Evolutionary conservation across 2,329 filamentous ascomycete genomes (phyloP).

Genomic region (Trichoderma sp.): DNA sequence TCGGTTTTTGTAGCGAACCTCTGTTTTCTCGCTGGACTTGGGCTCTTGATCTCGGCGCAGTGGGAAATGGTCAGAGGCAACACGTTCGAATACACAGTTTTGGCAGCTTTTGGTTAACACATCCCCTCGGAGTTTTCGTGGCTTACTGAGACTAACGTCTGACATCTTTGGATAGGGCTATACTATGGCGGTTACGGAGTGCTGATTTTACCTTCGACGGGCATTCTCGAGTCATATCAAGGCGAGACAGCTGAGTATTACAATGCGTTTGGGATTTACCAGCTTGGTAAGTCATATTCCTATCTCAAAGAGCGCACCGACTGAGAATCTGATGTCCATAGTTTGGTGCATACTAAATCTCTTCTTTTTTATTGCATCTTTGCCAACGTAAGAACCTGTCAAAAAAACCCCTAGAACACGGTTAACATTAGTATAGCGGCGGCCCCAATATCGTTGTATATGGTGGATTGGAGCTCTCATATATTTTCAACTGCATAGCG

Average conservation of each 20-base stretch:
- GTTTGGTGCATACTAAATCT: background rate
- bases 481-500: background rate
- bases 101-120: background rate
- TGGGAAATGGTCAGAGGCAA: background rate
- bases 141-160: background rate
- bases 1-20: constrained; percentile 1
- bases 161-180: background rate
- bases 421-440: background rate
- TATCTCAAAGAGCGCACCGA: background rate
- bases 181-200: background rate
- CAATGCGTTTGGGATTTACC: background rate
- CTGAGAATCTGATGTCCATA: background rate
- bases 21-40: background rate
- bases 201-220: background rate
- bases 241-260: background rate
- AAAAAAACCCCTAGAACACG: background rate
- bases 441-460: background rate
- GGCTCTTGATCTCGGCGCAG: background rate
- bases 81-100: background rate
- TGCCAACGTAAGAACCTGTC: background rate
- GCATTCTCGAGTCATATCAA: background rate
- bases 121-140: background rate
- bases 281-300: background rate
- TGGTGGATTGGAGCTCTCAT: background rate
- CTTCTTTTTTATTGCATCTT: background rate